A percentile compares a stretch with the other conserved stretches of the same genome.
Evolutionary conservation across 1,284 basidiomycete genomes (phyloP).

Genomic region (Uromyces viciae-fabae): DNA sequence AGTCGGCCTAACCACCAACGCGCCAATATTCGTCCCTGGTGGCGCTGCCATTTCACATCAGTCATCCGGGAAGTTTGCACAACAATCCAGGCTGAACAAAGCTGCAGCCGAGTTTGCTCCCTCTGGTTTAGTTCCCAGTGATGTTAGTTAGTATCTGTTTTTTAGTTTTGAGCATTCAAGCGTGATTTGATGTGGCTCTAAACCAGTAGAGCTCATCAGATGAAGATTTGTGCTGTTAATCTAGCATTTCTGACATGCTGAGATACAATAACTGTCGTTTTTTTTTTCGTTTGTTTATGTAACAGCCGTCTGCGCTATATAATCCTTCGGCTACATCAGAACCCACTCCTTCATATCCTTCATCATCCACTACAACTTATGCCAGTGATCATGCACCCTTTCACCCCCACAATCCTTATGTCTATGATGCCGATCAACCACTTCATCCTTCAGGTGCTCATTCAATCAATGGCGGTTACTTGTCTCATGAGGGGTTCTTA

Average conservation of each 20-base stretch:
- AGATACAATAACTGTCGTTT: no score
- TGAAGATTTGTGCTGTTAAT: no score
- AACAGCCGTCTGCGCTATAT: constrained; percentile 16
- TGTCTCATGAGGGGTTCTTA: constrained; percentile 12
- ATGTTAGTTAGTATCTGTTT: constrained; percentile 30
- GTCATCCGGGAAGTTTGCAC: neutral
- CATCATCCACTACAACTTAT: constrained; percentile 17
- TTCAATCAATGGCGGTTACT: constrained; percentile 5
- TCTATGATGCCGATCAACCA: constrained; percentile 32
- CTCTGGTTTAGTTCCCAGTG: constrained; percentile 32
- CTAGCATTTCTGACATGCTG: no score
- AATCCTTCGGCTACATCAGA: constrained; percentile 33
- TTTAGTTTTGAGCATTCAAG: no score
- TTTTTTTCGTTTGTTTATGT: no score
- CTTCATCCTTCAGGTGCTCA: constrained; percentile 16
- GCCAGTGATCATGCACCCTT: constrained; percentile 13
- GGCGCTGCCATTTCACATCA: neutral
- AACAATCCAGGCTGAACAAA: constrained; percentile 38
- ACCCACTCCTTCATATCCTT: constrained; percentile 29
- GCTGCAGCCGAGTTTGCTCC: constrained; percentile 43
- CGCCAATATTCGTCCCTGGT: constrained; percentile 39
- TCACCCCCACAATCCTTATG: constrained; percentile 43
- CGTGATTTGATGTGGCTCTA: no score
- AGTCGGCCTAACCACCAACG: constrained; percentile 32
- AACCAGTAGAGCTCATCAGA: no score